Evolutionary conservation across 257 asterid genomes (phyloP).

Genomic region (Echium plantagineum): DNA sequence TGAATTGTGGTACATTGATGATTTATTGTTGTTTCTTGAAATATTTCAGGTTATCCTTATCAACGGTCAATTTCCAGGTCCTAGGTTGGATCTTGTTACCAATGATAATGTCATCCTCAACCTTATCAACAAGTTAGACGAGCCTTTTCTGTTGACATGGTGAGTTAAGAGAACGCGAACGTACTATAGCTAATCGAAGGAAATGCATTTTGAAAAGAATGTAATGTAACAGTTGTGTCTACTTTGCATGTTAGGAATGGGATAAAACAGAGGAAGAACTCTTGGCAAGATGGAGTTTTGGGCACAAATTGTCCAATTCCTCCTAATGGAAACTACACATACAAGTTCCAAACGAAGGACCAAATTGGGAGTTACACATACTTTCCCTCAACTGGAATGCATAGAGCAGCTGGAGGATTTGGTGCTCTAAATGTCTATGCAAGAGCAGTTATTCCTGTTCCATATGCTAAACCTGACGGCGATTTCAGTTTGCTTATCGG

Average conservation of each 20-base stretch:
- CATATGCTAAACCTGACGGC: conserved; percentile 53
- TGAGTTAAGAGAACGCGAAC: conserved; percentile 9
- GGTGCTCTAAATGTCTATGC: conserved; percentile 57
- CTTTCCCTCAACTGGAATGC: conserved; percentile 70
- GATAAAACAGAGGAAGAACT: conserved; percentile 72
- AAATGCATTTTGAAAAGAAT: too few relatives aligned
- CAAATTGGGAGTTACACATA: conserved; percentile 79
- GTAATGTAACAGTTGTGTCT: too few relatives aligned
- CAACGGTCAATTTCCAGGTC: conserved; percentile 81
- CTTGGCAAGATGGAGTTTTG: conserved; percentile 80
- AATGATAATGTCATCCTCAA: conserved; percentile 65
- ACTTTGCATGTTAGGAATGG: conserved; percentile 43
- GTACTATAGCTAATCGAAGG: too few relatives aligned
- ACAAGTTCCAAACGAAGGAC: conserved; percentile 68
- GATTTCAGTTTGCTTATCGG: conserved; percentile 62
- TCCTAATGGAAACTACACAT: conserved; percentile 56
- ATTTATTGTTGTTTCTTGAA: not conserved
- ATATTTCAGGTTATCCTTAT: conserved; percentile 50
- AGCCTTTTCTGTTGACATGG: conserved; percentile 81
- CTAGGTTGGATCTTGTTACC: conserved; percentile 53
- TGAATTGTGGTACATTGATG: not conserved
- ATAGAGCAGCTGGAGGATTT: conserved; percentile 67
- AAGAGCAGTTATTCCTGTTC: conserved; percentile 69
- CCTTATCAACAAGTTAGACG: conserved; percentile 58
- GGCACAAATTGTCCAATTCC: conserved; percentile 80